Base-by-base conservation (phyloP, 257 asterid genomes). In the Hygrophila difformis region DNA sequence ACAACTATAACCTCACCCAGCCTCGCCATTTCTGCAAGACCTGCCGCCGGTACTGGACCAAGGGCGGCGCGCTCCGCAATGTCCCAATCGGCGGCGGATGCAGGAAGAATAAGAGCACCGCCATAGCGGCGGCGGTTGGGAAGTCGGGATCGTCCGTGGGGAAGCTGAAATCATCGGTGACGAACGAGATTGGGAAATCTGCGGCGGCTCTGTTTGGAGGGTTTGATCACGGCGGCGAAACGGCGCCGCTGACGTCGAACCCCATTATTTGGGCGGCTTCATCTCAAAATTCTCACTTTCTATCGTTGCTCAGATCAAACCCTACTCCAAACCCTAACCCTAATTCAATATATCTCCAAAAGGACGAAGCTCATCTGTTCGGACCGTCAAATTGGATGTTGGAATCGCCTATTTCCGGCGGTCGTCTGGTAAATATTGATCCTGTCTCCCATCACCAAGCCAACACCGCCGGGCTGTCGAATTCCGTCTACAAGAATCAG, bases 1-100 rank as follows among this genome's bases (percentile, higher is more conserved):
- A n/a, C n/a, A n/a, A n/a, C n/a, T n/a, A n/a, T n/a, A n/a, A n/a
- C n/a, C n/a, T n/a, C n/a, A n/a, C 95, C 23, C 95, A 84, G 59
- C 95, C 95, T 0, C 95, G 95, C 63, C 93, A 84, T 51, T 84
- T 84, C 71, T 84, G 95, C 78, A 84, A 84, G 73, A 73, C 95
- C 7, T 84, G 95, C 63, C 89, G 93, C 46, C 95, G 95, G 34
- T 84, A 84, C 62, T 84, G 95, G 95, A 84, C 95, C 1, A 84
- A 80, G 64, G 95, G 95, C 15, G n/a, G n/a, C n/a, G n/a, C n/a
- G n/a, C n/a, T n/a, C n/a, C n/a, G n/a, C n/a, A n/a, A n/a, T n/a
- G n/a, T n/a, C n/a, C n/a, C n/a, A n/a, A 84, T 84, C 36, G 94
- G 94, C 4, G 94, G 94, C 8, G 94, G 93, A 0, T 84, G 93